A percentile compares a stretch with the other conserved stretches of the same genome.
phyloP scores from a whole-genome alignment of 768 basidiomycete species.

The Lactarius sp. region DNA sequence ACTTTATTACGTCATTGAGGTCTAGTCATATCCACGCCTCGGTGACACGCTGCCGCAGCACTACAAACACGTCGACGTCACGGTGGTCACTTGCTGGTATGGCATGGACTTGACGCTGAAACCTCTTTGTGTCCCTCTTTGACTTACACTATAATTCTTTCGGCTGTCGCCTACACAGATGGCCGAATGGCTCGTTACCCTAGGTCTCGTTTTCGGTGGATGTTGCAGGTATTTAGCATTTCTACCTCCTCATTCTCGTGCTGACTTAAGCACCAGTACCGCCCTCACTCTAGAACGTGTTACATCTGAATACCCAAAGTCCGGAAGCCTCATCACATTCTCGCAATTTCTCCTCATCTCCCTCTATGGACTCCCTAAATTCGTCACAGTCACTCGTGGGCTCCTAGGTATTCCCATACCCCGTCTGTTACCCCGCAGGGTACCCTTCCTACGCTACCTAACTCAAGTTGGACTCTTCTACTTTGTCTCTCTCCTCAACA shows the following conservation, averaged over 20 bases:
- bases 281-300: slow-evolving; percentile 73
- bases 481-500: slow-evolving; percentile 76
- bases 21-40: neutral
- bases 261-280: slow-evolving; percentile 44
- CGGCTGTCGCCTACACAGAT: neutral
- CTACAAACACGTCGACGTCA: neutral
- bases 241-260: neutral
- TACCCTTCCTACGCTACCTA: slow-evolving; percentile 70
- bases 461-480: slow-evolving; percentile 82
- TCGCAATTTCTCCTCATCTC: slow-evolving; percentile 80
- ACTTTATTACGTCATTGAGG: neutral
- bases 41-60: neutral
- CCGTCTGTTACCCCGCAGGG: slow-evolving; percentile 52
- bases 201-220: slow-evolving; percentile 81
- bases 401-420: slow-evolving; percentile 33
- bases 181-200: slow-evolving; percentile 54
- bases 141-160: neutral
- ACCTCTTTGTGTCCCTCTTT: neutral
- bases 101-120: neutral
- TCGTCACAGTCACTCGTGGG: slow-evolving; percentile 35
- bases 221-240: slow-evolving; percentile 63
- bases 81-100: neutral
- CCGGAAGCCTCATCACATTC: slow-evolving; percentile 83
- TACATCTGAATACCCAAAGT: slow-evolving; percentile 59
- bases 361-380: slow-evolving; percentile 62